Evolutionary conservation across 2,329 filamentous ascomycete species (phyloP).

Genomic region (Coccinonectria pachysandricola): DNA sequence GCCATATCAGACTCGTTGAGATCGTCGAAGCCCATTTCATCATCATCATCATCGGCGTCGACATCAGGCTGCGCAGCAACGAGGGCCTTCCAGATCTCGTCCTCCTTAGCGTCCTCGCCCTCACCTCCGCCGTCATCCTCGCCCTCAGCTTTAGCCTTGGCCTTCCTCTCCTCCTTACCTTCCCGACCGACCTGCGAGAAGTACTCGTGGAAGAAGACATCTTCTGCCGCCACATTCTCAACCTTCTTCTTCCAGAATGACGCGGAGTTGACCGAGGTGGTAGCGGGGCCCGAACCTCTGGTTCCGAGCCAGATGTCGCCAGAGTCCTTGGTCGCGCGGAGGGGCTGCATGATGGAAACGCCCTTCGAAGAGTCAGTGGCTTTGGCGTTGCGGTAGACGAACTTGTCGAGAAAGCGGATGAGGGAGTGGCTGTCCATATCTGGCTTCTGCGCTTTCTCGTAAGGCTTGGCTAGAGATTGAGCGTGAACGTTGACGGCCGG

Average conservation of each 20-base stretch:
- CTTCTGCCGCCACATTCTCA: constrained; percentile 80
- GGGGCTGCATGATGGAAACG: constrained; percentile 91
- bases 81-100: constrained; percentile 87
- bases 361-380: constrained; percentile 58
- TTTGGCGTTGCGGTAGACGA: constrained; percentile 95
- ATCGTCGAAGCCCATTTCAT: constrained; percentile 39
- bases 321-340: constrained; percentile 42
- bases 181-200: constrained; percentile 66
- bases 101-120: constrained; percentile 53
- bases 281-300: constrained; percentile 30
- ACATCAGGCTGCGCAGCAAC: constrained; percentile 67
- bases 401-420: constrained; percentile 93
- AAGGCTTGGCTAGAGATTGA: constrained; percentile 55
- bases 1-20: constrained; percentile 40
- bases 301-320: constrained; percentile 47
- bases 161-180: constrained; percentile 42
- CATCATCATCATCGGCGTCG: constrained; percentile 34
- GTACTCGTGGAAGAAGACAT: constrained; percentile 98
- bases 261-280: constrained; percentile 63
- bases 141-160: constrained; percentile 35
- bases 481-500: constrained; percentile 86
- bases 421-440: constrained; percentile 84
- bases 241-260: constrained; percentile 84
- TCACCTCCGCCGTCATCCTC: constrained; percentile 31
- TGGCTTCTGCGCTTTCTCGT: constrained; percentile 72